Conservation (phyloP, 305 asterid species). For the Solanum aculeatissimum region DNA sequence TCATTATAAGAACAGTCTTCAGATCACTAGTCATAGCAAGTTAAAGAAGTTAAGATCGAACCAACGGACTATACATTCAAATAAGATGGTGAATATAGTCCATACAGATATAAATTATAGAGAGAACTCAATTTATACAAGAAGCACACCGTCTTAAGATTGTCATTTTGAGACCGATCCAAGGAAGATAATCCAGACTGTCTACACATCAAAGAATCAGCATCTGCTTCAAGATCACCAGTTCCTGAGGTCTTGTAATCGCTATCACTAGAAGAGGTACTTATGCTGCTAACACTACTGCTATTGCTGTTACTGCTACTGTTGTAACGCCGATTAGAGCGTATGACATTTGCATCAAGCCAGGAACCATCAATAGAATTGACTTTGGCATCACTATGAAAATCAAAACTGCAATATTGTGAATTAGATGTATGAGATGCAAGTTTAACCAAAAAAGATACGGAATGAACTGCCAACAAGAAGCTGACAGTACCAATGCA, state of each 20-base stretch:
- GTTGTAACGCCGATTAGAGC: conserved; percentile 52
- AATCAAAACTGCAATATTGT: conserved; percentile 21
- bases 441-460: conserved; percentile 2
- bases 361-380: conserved; percentile 58
- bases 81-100: background rate
- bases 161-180: conserved; percentile 56
- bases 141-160: conserved; percentile 46
- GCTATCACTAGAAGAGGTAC: conserved; percentile 87
- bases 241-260: conserved; percentile 62
- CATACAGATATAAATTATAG: background rate
- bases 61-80: background rate
- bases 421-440: conserved; percentile 3
- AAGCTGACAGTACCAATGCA: conserved; percentile 45
- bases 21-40: background rate
- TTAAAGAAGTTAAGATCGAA: background rate
- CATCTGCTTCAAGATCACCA: conserved; percentile 99
- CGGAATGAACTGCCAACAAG: background rate
- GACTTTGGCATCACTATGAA: conserved; percentile 50
- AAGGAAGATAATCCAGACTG: conserved; percentile 82
- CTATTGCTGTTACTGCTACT: conserved; percentile 91
- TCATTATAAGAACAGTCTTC: background rate
- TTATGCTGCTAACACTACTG: conserved; percentile 80
- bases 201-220: conserved; percentile 81
- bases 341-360: conserved; percentile 52
- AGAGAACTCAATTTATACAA: background rate